Evolutionary conservation across 345 rosid genomes (phyloP), one percentile per base, ranked within the genome.

Genomic region (Trapa bicornis): DNA sequence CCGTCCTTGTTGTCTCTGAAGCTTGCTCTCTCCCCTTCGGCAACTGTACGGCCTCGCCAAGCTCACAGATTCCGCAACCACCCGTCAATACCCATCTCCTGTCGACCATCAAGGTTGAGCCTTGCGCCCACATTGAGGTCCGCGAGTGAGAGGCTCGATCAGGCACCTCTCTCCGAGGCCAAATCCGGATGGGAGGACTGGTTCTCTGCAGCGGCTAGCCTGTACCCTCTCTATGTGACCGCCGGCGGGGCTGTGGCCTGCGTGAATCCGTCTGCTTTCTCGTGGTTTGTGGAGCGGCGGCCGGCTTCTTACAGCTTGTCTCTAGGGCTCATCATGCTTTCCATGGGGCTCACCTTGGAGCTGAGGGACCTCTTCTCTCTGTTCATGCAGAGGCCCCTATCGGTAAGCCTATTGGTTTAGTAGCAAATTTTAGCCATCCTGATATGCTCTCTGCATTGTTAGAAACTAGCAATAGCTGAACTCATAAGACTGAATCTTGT

Each of bases 261-360:
- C 78, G 65, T 76, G n/a, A 81, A 83, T 53, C 89, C 92, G 2
- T 79, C 87, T 35, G 42, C 83, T 70, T 87, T 81, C 73, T 71
- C 76, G 37, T 87, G 88, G 89, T 83, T 87, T 65, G 84, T 74
- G 61, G 53, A 76, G 70, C 66, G 70, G 67, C 83, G 80, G 3
- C 87, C 92, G 2, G 17, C 69, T 67, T 81, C 89, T 9, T 87
- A 81, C 69, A 83, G 85, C 76, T 64, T 85, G 45, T 68, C 84
- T 0, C 87, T 85, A 60, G 88, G 84, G 57, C 60, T 85, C 22
- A 82, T 87, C 48, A 87, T 85, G 92, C 64, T 85, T 78, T 76
- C 89, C 0, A 87, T 87, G 89, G 89, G 89, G 45, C 79, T 87
- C 62, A 87, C 89, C 61, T 75, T 85, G 78, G 83, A 85, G 76